A percentile compares a stretch with the other conserved stretches of the same genome.
Conservation (phyloP, 163 green algal species). For the Scenedesmus sp. region DNA sequence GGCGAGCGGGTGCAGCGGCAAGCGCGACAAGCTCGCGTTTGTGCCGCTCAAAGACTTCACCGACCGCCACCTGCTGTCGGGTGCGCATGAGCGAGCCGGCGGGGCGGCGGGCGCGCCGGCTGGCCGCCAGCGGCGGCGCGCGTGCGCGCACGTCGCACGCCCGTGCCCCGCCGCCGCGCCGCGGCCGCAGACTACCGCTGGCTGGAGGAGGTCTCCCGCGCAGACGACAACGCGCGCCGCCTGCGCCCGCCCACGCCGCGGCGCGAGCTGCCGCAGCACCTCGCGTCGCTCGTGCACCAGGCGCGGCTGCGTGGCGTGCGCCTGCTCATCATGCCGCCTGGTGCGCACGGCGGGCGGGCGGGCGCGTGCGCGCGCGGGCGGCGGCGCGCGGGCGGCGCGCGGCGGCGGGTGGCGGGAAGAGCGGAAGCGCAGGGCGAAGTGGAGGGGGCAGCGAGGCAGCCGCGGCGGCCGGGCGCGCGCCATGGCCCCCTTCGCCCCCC, state of each 20-base stretch:
- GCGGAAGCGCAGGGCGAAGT: too few relatives aligned
- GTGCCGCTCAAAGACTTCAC: slow-evolving; percentile 75
- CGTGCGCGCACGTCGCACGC: not conserved
- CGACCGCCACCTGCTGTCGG: slow-evolving; percentile 78
- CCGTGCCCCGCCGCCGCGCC: too few relatives aligned
- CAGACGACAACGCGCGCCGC: slow-evolving; percentile 60
- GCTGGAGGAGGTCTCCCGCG: slow-evolving; percentile 49
- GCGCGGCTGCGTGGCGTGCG: slow-evolving; percentile 47
- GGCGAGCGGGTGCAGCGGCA: slow-evolving; percentile 74
- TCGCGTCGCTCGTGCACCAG: slow-evolving; percentile 62
- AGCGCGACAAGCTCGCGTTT: slow-evolving; percentile 80
- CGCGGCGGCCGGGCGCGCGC: too few relatives aligned
- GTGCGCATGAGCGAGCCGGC: too few relatives aligned
- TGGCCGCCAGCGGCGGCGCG: not conserved
- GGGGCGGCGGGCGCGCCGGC: too few relatives aligned
- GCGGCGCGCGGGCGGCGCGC: too few relatives aligned
- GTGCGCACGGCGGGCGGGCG: not conserved
- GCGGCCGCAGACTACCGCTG: too few relatives aligned
- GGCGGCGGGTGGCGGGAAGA: too few relatives aligned
- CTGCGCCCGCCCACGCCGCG: slow-evolving; percentile 49
- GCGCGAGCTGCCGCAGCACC: slow-evolving; percentile 54
- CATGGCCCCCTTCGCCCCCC: too few relatives aligned
- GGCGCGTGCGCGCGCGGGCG: too few relatives aligned
- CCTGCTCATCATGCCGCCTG: slow-evolving; percentile 64
- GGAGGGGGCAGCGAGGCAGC: too few relatives aligned